Evolutionary conservation across 2,329 filamentous ascomycete genomes (phyloP), one percentile per base, ranked within the genome.

Genomic region (Metarhizium rileyi): DNA sequence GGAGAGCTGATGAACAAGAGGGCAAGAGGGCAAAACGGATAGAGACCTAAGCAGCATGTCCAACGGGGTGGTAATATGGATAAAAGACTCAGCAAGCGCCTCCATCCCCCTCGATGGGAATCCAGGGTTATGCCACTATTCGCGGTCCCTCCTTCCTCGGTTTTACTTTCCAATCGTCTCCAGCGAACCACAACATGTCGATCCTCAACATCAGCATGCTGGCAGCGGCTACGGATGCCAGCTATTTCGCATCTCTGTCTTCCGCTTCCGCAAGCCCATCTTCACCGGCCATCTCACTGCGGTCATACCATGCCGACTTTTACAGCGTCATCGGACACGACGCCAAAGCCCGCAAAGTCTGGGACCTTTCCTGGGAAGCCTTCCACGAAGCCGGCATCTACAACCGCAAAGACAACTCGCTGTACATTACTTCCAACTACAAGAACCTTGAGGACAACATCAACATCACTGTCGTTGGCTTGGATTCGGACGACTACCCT

Each of bases 351-450:
- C 47, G 53, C 20, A 52, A 50, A 49, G 47, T 55, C 1, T 50
- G 49, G 52, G 53, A 55, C 14, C 36, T 53, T 36, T 75, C 77
- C 0, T 71, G 72, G 0, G 57, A 79, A 52, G 76, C 76, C 5
- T 80, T 77, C 42, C 77, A 80, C 49, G 77, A 81, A 55, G 77
- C 76, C 6, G 73, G 76, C 9, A 68, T 77, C 0, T 80, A 57
- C 47, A 50, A 52, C 41, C 45, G 28, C 12, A 10, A 28, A 20
- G 50, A 51, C 44, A 53, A 53, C 20, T 51, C 54, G 7, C 49
- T 56, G 16, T 53, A 53, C 43, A 50, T 54, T 5, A 45, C 54
- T 3, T 54, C 52, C n/a, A 54, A 56, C 57, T 77, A n/a, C 54
- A 58, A 5, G 62, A 72, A 40, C 46, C 66, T 65, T 0, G 64